Percentiles rank a stretch among this genome's conserved stretches.
phyloP scores from a whole-genome alignment of 2,329 filamentous ascomycete genomes.

The Arthrocladium fulminans region DNA sequence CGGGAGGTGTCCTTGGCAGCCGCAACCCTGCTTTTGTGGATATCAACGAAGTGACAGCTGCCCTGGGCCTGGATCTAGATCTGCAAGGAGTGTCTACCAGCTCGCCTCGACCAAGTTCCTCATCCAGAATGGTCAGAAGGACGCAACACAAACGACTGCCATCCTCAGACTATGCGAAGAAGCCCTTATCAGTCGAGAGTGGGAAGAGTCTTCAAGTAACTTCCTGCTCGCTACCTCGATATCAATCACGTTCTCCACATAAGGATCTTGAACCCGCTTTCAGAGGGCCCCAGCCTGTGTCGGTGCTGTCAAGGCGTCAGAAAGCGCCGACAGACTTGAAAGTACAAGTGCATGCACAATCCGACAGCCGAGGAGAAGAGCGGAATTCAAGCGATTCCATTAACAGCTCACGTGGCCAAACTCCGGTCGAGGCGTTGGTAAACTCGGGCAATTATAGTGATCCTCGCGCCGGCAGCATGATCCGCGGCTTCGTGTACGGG shows the following conservation, averaged over 20 bases:
- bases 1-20: constrained; percentile 58
- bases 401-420: constrained; percentile 46
- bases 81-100: neutral
- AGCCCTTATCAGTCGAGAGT: constrained; percentile 32
- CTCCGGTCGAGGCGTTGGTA: constrained; percentile 56
- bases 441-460: constrained; percentile 8
- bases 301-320: constrained; percentile 28
- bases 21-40: constrained; percentile 12
- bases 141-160: constrained; percentile 15
- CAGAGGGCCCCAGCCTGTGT: constrained; percentile 35
- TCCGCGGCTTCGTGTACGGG: constrained; percentile 75
- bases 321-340: constrained; percentile 23
- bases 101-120: neutral
- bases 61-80: constrained; percentile 2
- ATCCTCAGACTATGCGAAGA: constrained; percentile 14
- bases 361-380: constrained; percentile 63
- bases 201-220: constrained; percentile 48
- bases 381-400: constrained; percentile 59
- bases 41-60: constrained; percentile 8
- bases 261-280: constrained; percentile 25
- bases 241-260: constrained; percentile 15
- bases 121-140: constrained; percentile 7
- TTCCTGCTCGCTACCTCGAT: constrained; percentile 51
- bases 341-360: constrained; percentile 32
- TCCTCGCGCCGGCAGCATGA: constrained; percentile 60